These are phyloP conservation scores for Neurospora sublineolata DNA, from an alignment of 495 filamentous ascomycete species.

Conservation along the genomic window DNA sequence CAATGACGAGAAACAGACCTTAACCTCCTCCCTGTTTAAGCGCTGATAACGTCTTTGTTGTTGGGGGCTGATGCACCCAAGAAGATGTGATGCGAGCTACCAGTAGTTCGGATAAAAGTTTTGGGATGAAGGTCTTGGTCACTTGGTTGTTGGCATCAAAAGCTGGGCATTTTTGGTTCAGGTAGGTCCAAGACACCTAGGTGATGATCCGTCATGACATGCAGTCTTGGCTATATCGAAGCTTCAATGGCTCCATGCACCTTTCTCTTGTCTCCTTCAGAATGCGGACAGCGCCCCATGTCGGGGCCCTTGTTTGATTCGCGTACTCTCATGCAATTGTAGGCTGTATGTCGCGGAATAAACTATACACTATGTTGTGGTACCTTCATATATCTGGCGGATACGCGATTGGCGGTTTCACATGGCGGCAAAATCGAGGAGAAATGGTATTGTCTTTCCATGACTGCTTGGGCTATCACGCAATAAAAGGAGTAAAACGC, in stretches of 20 bases:
- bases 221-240: background rate
- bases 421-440: background rate
- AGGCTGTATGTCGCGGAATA: background rate
- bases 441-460: background rate
- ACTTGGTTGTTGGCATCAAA: background rate
- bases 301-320: background rate
- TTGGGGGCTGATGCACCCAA: background rate
- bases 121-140: background rate
- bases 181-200: background rate
- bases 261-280: background rate
- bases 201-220: background rate
- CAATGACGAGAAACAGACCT: background rate
- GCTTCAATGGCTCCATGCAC: background rate
- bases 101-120: background rate
- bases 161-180: background rate
- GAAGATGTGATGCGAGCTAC: background rate
- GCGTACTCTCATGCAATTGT: background rate
- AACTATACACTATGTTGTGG: background rate
- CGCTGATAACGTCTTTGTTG: background rate
- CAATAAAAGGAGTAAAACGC: background rate
- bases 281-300: background rate
- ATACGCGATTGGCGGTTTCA: background rate
- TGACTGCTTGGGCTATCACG: background rate
- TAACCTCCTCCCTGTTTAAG: background rate
- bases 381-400: background rate